These are phyloP conservation scores for Venturiaceae sp. DNA, from an alignment of 2,329 filamentous ascomycete species.

Conservation along the genomic window DNA sequence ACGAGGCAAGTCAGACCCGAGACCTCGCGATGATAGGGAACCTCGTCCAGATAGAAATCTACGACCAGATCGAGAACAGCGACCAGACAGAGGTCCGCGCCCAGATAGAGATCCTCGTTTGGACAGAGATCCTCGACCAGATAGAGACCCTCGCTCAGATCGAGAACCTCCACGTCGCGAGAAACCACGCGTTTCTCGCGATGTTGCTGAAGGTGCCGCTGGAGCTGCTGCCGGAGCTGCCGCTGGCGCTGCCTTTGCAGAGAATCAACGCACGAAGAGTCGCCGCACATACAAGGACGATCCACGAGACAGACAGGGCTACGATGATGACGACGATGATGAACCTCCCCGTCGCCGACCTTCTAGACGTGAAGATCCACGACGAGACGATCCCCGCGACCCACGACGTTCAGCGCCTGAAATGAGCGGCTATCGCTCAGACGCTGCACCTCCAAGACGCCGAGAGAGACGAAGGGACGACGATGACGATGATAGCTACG, in stretches of 20 bases:
- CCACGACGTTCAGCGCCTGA: not conserved
- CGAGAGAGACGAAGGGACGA: constrained; percentile 8
- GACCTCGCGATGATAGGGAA: not conserved
- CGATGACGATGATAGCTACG: constrained; percentile 6
- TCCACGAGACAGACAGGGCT: not conserved
- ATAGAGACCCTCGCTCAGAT: not conserved
- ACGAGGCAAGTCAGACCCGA: not conserved
- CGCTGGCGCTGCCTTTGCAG: not conserved
- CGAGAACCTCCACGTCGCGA: not conserved
- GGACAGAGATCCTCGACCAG: not conserved
- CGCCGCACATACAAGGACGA: not conserved
- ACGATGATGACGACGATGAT: not conserved
- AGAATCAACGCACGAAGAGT: not conserved
- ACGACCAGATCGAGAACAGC: not conserved
- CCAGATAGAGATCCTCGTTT: not conserved
- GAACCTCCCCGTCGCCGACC: not conserved
- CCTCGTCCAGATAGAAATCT: not conserved
- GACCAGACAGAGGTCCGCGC: not conserved
- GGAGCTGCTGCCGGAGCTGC: not conserved
- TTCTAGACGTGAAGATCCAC: not conserved
- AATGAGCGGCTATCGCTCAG: constrained; percentile 3
- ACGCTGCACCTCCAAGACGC: constrained; percentile 10
- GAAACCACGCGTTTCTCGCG: not conserved
- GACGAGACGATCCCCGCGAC: not conserved
- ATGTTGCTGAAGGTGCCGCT: not conserved